Conservation (phyloP, 2,329 filamentous ascomycete genomes). For the Plectosphaerella sp. region DNA sequence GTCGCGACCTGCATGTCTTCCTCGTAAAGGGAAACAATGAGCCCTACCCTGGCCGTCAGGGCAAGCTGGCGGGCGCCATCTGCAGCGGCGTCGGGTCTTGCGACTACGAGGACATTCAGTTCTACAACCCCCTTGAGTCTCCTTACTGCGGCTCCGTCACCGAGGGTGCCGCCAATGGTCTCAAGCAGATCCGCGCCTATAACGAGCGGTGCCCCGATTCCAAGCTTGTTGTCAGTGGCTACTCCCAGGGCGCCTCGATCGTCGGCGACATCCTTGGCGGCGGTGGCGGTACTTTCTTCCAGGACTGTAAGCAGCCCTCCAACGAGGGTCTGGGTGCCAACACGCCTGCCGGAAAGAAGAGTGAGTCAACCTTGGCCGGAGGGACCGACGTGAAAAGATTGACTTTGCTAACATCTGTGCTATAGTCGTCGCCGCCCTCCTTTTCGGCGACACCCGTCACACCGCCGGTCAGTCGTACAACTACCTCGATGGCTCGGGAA, state of each 20-base stretch:
- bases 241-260: constrained; percentile 34
- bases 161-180: constrained; percentile 27
- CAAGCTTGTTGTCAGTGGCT: constrained; percentile 35
- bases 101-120: constrained; percentile 27
- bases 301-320: constrained; percentile 19
- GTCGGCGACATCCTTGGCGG: constrained; percentile 29
- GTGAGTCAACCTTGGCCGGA: constrained; percentile 17
- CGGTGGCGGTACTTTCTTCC: constrained; percentile 26
- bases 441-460: constrained; percentile 28
- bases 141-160: constrained; percentile 30
- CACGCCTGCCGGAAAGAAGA: constrained; percentile 23
- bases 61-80: constrained; percentile 19
- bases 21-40: constrained; percentile 22
- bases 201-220: constrained; percentile 31
- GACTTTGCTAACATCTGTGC: not conserved
- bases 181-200: constrained; percentile 32
- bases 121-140: constrained; percentile 20
- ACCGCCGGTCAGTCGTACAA: constrained; percentile 29
- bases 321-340: constrained; percentile 19
- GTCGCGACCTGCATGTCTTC: constrained; percentile 23
- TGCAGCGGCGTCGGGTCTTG: constrained; percentile 20
- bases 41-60: constrained; percentile 23
- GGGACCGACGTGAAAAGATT: too few relatives aligned
- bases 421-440: constrained; percentile 25
- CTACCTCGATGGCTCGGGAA: constrained; percentile 16